phyloP scores from a whole-genome alignment of 2,329 filamentous ascomycete species.

The Cylindrodendrum hubeiense region DNA sequence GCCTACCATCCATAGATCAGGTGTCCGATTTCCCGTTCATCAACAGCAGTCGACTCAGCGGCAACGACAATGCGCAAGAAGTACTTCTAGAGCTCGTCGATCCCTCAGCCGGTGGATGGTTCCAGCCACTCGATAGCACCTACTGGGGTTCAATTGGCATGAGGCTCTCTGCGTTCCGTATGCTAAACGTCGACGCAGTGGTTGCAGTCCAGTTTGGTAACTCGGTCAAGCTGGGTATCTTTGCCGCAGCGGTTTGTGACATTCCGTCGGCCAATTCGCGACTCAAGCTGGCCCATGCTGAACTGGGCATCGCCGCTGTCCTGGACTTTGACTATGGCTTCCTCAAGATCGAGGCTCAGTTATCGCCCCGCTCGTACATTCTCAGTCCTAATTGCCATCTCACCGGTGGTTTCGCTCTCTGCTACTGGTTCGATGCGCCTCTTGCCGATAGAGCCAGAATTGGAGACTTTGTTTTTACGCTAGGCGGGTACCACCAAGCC shows the following conservation, averaged over 20 bases:
- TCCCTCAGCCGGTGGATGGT: constrained; percentile 43
- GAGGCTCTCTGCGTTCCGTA: constrained; percentile 52
- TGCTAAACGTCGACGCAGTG: constrained; percentile 52
- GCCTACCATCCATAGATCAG: constrained; percentile 43
- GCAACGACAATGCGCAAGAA: not conserved
- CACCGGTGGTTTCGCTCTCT: constrained; percentile 56
- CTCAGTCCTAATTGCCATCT: constrained; percentile 55
- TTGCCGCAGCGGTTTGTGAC: constrained; percentile 46
- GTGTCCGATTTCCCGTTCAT: constrained; percentile 38
- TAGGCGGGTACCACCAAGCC: constrained; percentile 59
- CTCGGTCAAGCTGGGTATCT: constrained; percentile 50
- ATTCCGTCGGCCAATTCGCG: constrained; percentile 39
- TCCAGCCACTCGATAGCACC: constrained; percentile 43
- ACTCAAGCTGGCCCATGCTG: constrained; percentile 50
- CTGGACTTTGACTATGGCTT: constrained; percentile 51
- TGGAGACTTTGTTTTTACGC: constrained; percentile 59
- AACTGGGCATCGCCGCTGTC: constrained; percentile 51
- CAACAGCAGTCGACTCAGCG: not conserved
- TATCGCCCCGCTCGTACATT: constrained; percentile 56
- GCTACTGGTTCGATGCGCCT: constrained; percentile 51
- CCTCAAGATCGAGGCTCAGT: constrained; percentile 53
- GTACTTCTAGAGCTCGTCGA: not conserved
- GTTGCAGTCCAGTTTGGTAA: constrained; percentile 48
- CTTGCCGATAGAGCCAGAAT: constrained; percentile 30
- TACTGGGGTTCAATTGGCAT: constrained; percentile 56